These are phyloP conservation scores for Oryza longistaminata DNA, from an alignment of 176 grass and related monocot genomes.

Conservation along the genomic window DNA sequence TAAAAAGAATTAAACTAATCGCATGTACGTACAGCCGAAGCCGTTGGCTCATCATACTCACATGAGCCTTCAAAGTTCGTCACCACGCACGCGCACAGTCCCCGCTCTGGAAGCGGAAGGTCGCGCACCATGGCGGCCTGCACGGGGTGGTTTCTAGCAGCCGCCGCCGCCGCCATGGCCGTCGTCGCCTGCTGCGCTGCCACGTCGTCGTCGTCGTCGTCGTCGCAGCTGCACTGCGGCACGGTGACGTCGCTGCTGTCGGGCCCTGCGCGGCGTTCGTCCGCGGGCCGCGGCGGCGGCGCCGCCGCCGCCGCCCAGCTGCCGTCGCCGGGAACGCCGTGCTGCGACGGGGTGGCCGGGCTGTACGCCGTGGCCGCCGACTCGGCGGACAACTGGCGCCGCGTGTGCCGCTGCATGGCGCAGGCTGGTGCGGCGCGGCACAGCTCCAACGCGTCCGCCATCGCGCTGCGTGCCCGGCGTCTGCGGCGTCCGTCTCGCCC, in stretches of 20 bases:
- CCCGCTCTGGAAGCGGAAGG: neutral
- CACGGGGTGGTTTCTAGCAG: neutral
- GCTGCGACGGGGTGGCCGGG: constrained; percentile 47
- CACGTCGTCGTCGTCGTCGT: neutral
- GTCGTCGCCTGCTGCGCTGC: neutral
- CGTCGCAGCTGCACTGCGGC: constrained; percentile 46
- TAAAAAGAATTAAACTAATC: too few species aligned
- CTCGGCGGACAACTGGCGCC: constrained; percentile 56
- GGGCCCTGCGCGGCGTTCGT: constrained; percentile 51
- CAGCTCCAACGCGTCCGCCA: too few species aligned
- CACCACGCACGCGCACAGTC: too few species aligned
- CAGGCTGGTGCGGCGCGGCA: too few species aligned
- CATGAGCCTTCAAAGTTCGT: neutral
- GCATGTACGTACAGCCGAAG: neutral
- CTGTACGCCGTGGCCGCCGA: constrained; percentile 51
- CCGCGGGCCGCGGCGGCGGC: constrained; percentile 1
- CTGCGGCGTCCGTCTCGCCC: too few species aligned
- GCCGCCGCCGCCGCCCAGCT: too few species aligned
- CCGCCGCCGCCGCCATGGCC: neutral
- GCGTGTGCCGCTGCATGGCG: constrained; percentile 59
- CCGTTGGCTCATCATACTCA: constrained; percentile 38
- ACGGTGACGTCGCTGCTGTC: constrained; percentile 54
- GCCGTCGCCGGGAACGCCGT: constrained; percentile 44
- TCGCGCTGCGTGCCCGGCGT: too few species aligned
- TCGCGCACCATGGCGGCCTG: constrained; percentile 9